Evolutionary conservation across 352 stramenopile species (phyloP).

Genomic region (Aphanomyces cochlioides): DNA sequence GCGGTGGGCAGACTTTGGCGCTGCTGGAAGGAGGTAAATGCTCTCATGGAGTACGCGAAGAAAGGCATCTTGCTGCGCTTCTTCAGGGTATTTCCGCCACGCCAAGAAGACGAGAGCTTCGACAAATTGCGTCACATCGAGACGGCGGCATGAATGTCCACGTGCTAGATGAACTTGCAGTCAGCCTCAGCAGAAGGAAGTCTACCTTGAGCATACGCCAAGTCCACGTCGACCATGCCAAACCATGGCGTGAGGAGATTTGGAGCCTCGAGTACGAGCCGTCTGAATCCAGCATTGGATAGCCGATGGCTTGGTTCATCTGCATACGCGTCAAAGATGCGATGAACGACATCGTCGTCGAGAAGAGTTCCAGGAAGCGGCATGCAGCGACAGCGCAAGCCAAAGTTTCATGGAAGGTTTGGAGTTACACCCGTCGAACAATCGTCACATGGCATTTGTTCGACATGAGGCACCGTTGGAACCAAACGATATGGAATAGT

Average conservation of each 20-base stretch:
- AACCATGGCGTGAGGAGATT: constrained; percentile 30
- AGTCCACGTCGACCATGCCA: constrained; percentile 21
- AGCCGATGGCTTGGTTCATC: constrained; percentile 6
- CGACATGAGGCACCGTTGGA: too few relatives aligned
- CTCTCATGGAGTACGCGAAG: constrained; percentile 20
- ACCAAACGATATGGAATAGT: too few relatives aligned
- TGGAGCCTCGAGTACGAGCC: constrained; percentile 7
- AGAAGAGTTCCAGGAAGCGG: not conserved
- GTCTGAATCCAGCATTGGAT: constrained; percentile 20
- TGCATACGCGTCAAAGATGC: constrained; percentile 26
- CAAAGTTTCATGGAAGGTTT: too few relatives aligned
- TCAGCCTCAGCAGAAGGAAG: not conserved
- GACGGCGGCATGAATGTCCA: constrained; percentile 6
- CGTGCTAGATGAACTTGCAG: constrained; percentile 1
- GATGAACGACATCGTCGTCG: constrained; percentile 17
- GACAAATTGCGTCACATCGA: constrained; percentile 16
- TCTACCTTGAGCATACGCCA: constrained; percentile 26
- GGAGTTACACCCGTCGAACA: too few relatives aligned
- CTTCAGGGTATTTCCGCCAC: constrained; percentile 27
- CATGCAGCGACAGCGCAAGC: not conserved
- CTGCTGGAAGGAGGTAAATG: constrained; percentile 22
- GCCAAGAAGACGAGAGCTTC: constrained; percentile 25
- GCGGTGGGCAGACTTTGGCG: constrained; percentile 15
- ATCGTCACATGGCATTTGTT: too few relatives aligned
- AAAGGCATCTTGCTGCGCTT: constrained; percentile 20